A percentile compares a stretch with the other conserved stretches of the same genome.
Conservation (phyloP, 805 yeast species). For the Hanseniaspora opuntiae region DNA sequence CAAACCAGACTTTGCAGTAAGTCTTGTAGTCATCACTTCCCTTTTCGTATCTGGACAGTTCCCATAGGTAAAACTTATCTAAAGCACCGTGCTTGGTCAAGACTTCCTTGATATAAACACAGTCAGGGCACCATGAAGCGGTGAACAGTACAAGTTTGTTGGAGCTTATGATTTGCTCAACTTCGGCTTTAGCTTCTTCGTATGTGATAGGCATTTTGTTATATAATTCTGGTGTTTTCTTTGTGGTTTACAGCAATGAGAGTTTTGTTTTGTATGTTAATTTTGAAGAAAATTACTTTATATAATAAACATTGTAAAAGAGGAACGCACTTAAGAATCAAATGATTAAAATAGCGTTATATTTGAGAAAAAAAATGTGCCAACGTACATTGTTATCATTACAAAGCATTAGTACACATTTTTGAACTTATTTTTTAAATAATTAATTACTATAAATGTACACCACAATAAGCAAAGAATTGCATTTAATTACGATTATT, state of each 20-base stretch:
- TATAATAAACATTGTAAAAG: too few species aligned
- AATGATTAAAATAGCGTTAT: too few species aligned
- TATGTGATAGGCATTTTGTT: neutral
- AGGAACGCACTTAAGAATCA: too few species aligned
- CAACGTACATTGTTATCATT: too few species aligned
- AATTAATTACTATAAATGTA: too few species aligned
- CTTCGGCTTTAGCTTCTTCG: neutral
- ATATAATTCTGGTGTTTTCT: neutral
- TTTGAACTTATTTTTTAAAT: too few species aligned
- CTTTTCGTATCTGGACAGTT: constrained; percentile 24
- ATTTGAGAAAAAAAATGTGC: too few species aligned
- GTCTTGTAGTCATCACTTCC: constrained; percentile 17
- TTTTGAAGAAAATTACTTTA: too few species aligned
- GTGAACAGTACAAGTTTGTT: constrained; percentile 45
- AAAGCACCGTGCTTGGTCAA: constrained; percentile 41
- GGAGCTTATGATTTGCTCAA: neutral
- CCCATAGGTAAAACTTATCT: constrained; percentile 40
- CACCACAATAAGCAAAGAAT: too few species aligned
- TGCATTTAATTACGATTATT: too few species aligned
- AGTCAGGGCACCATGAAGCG: constrained; percentile 70
- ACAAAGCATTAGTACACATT: too few species aligned
- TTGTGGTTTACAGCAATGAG: too few species aligned
- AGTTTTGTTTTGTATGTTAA: constrained; percentile 9
- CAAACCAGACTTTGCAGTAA: constrained; percentile 23
- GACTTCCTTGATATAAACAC: constrained; percentile 45